Base-by-base conservation (phyloP, 2,329 filamentous ascomycete species). In the Colletotrichum somersetense region DNA sequence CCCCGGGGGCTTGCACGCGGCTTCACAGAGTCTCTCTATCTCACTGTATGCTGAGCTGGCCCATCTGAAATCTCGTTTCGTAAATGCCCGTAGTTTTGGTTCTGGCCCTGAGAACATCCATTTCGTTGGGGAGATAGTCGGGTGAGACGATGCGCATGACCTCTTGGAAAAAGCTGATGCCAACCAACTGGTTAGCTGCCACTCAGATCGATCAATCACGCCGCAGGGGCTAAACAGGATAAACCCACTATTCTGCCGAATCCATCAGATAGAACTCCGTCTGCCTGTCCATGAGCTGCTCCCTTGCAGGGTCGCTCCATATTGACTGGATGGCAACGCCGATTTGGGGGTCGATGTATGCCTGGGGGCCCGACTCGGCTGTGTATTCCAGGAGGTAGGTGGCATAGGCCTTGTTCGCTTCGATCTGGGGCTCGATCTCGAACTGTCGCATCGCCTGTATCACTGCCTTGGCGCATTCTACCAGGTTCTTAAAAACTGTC, bases 201-300 rank as follows among this genome's bases (percentile, higher is more conserved):
- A 65, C 12, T 48, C 30, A 14, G 3, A 20, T 12, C 26, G 11
- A 55, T 48, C n/a, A 16, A 30, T 0, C 33, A 30, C 30, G 30
- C 30, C 3, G 5, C 6, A 52, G 18, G 26, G 8, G 14, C 18
- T 38, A 16, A 35, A 12, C 12, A 23, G 23, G 35, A 20, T 3
- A 10, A 40, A 83, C 93, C 81, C 88, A 99, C 96, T 99, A 99
- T 85, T 95, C 95, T 64, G 96, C 96, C 33, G 96, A 99, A 82
- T 99, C 96, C 96, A 99, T 99, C 71, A 99, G 86, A 80, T 99
- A 99, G 82, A 99, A 99, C 83, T 99, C 96, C 80, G 95, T 97
- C 81, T 97, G 94, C 80, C 96, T 94, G 79, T 97, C 94, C 87
- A 98, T 92, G 48, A 98, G 89, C 76, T 89, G 90, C 66, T 93